phyloP scores from a whole-genome alignment of 345 rosid genomes.

The Eucalyptus virginea region DNA sequence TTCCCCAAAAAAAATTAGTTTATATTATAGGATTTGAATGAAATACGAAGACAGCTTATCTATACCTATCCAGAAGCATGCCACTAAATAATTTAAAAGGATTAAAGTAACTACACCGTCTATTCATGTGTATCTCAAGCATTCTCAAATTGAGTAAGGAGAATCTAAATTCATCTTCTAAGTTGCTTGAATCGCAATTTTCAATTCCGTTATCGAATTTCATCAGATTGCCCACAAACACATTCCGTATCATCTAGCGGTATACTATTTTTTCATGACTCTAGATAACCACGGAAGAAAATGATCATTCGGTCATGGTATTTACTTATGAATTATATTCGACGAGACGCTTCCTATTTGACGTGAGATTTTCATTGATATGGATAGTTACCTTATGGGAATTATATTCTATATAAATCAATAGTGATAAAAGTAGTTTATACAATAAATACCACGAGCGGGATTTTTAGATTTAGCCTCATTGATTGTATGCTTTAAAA shows the following conservation, averaged over 20 bases:
- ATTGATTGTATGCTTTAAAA: background rate
- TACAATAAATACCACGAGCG: background rate
- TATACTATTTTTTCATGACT: background rate
- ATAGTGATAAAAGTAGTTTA: background rate
- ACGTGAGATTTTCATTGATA: background rate
- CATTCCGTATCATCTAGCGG: background rate
- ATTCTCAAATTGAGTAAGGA: background rate
- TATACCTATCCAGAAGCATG: background rate
- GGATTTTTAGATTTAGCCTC: background rate
- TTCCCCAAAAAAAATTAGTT: background rate
- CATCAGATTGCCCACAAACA: fast-evolving
- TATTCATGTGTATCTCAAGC: background rate
- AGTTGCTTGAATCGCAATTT: background rate
- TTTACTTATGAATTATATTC: background rate
- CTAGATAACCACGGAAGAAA: background rate
- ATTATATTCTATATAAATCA: background rate
- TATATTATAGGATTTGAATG: background rate
- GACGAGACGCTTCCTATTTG: background rate
- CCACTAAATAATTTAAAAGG: background rate
- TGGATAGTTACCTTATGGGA: background rate
- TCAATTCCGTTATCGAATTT: background rate
- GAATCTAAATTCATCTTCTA: background rate
- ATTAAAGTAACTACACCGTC: background rate
- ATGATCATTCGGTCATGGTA: background rate
- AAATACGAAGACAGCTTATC: background rate